Base-by-base conservation (phyloP, 1,284 basidiomycete species). In the Cystobasidium slooffiae region DNA sequence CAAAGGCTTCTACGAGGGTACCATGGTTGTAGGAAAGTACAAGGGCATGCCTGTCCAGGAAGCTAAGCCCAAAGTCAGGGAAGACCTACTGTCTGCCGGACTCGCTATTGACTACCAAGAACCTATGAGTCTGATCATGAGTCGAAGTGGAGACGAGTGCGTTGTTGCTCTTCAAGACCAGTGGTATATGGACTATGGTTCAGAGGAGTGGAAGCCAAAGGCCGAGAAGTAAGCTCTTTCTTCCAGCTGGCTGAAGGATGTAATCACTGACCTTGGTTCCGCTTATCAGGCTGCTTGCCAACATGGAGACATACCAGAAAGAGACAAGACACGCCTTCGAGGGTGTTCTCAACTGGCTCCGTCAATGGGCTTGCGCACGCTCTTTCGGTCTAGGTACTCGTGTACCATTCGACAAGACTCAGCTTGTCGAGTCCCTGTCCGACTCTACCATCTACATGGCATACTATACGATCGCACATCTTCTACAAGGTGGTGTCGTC, bases 391-490 rank as follows among this genome's bases (percentile, higher is more conserved):
- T 99, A 76, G 97, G 97, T 44, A 96, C 96, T 14, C 92, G 92
- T 82, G 86, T 99, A 75, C 97, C 97, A 1, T 99, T 96, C 95
- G 96, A 99, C 82, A 91, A 90, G 16, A 89, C 93, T 72, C 98
- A 96, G 88, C 87, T 99, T 80, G 94, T 99, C 65, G 97, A 99
- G 84, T 94, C 92, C 80, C 84, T 99, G 81, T 95, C 92, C 78
- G 97, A 99, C 84, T 98, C 96, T 14, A 99, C 97, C 39, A 91
- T 99, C 83, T 99, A 99, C 85, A 98, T 97, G 95, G 88, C 91
- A 44, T 99, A 97, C 85, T 99, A 99, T 85, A 97, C 97, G 6
- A 88, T 99, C 75, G 88, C 94, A 7, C 90, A 97, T 83, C 84
- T 94, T 44, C 85, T 97, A 75, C 94, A 97, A 80, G 88, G 92